Base-by-base conservation (phyloP, 164 flowering plant genomes). In the Euptelea pleiosperma region DNA sequence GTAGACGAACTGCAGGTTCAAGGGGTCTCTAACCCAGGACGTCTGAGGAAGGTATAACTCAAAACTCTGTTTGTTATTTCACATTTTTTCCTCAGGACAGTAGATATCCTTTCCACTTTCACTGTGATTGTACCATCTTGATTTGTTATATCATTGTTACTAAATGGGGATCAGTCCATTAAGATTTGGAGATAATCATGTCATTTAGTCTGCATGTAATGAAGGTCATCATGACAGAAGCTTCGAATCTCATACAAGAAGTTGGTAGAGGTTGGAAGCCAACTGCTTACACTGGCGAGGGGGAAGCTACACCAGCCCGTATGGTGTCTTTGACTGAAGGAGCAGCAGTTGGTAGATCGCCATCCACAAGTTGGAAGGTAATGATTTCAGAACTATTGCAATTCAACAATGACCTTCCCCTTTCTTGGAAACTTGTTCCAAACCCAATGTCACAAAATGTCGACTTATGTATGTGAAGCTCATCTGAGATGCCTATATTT, bases 1-100 rank as follows among this genome's bases (percentile, higher is more conserved):
- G 91, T 89, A 9, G 94, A 89, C 75, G 89, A 86, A 73, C 72
- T 89, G 33, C 97, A 70, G 69, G 69, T 89, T 55, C 94, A 89
- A 75, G 97, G 97, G 49, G 73, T 89, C 47, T 63, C 72, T 33
- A 69, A 82, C 42, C 97, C 91, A 62, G 85, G 70, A 26, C 51
- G 66, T 49, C 53, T 89, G 62, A 83, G 88, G 68, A 85, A 83
- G 97, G 94, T 83, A n/a, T n/a, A 60, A 51, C 21, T 30, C 8
- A 5, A 22, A 33, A 33, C 45, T 60, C 30, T 16, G n/a, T 29
- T 33, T n/a, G 33, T 53, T 43, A 50, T 28, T 18, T 21, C 15
- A n/a, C n/a, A n/a, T 24, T 31, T 58, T 19, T 48, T 30, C 7
- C 0, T n/a, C 8, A 15, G 16, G 3, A 28, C 21, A 18, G 14